Conservation (phyloP, 2,329 filamentous ascomycete species). For the Myriosclerotinia curreyana region DNA sequence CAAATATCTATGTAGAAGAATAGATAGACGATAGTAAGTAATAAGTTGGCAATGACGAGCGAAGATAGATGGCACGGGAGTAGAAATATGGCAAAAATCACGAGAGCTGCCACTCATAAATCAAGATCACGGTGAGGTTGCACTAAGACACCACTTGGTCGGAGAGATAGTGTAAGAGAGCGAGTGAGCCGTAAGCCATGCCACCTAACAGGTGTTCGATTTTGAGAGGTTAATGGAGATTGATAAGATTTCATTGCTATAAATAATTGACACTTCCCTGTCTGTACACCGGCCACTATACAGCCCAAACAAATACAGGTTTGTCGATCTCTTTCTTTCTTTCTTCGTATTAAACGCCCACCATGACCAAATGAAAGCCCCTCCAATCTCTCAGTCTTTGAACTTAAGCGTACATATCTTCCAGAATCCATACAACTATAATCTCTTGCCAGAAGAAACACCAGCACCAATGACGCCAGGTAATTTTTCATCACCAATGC, state of each 20-base stretch:
- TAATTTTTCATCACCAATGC: slow-evolving; percentile 80
- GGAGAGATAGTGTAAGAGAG: no score
- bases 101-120: no score
- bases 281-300: slow-evolving; percentile 17
- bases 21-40: no score
- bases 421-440: slow-evolving; percentile 16
- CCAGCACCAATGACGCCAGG: slow-evolving; percentile 96
- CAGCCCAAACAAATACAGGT: slow-evolving; percentile 19
- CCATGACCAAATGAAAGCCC: slow-evolving; percentile 12
- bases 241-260: slow-evolving; percentile 14
- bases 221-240: neutral
- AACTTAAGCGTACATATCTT: slow-evolving; percentile 21
- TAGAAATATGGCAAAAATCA: no score
- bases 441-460: slow-evolving; percentile 64
- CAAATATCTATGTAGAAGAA: no score
- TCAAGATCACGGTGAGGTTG: no score
- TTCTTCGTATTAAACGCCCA: slow-evolving; percentile 18
- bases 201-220: no score
- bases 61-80: no score
- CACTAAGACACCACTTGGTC: no score
- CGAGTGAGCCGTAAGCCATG: no score
- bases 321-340: slow-evolving; percentile 3
- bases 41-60: no score
- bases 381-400: slow-evolving; percentile 4
- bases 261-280: slow-evolving; percentile 3